Percentiles rank a stretch among this genome's conserved stretches.
Conservation (phyloP, 2,329 filamentous ascomycete genomes). For the Boeremia lycopersici region DNA sequence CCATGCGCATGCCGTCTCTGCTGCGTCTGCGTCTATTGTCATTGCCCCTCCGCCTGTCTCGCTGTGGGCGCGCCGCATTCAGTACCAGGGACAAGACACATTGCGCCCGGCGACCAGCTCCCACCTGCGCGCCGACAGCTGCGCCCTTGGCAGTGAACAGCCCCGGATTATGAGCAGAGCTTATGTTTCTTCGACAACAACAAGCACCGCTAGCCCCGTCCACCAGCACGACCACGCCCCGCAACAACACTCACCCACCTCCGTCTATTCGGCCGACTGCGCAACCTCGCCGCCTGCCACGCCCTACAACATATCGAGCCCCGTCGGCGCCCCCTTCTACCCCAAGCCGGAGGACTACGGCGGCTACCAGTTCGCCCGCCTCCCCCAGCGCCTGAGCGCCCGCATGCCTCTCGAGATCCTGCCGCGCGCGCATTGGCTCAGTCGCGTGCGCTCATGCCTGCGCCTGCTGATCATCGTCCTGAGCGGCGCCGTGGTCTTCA, state of each 20-base stretch:
- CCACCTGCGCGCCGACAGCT: slow-evolving; percentile 16
- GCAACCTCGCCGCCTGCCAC: slow-evolving; percentile 16
- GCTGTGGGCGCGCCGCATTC: slow-evolving; percentile 13
- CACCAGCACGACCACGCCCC: neutral
- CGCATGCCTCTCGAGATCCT: slow-evolving; percentile 39
- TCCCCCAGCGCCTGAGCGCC: slow-evolving; percentile 29
- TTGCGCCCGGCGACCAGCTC: slow-evolving; percentile 1
- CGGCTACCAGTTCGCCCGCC: slow-evolving; percentile 17
- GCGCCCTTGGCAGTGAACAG: slow-evolving; percentile 10
- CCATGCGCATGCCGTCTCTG: slow-evolving; percentile 8
- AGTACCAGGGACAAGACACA: slow-evolving; percentile 5
- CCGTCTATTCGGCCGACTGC: slow-evolving; percentile 1
- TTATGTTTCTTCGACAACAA: neutral
- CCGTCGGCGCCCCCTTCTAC: slow-evolving; percentile 25
- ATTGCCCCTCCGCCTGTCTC: slow-evolving; percentile 15
- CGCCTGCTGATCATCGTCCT: slow-evolving; percentile 46
- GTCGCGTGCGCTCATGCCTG: slow-evolving; percentile 43
- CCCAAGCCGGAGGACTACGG: slow-evolving; percentile 28
- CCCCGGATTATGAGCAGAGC: slow-evolving; percentile 20
- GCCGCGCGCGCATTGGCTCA: slow-evolving; percentile 44
- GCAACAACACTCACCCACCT: neutral
- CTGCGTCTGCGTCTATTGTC: slow-evolving; percentile 9
- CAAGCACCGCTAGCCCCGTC: neutral
- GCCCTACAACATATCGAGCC: slow-evolving; percentile 25
- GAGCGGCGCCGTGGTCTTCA: slow-evolving; percentile 44